Base-by-base conservation (phyloP, 306 rosid species). In the Gastrolobium bilobum region DNA sequence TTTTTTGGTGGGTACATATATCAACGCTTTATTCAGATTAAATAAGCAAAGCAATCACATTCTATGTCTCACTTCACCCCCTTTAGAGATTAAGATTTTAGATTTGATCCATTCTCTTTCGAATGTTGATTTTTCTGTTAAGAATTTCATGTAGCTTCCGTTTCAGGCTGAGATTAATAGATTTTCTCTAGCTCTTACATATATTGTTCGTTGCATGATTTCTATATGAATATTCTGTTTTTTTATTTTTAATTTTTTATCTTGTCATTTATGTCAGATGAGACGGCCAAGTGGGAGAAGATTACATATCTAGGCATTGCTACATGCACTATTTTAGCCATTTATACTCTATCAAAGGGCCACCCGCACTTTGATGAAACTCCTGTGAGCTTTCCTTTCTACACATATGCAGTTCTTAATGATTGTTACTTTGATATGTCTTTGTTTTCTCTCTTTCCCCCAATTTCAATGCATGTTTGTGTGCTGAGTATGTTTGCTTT, bases 261-360 rank as follows among this genome's bases (percentile, higher is more conserved):
- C 14, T 44, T 34, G 4, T 10, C 61, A 6, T 52, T 73, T 71
- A 30, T 46, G 52, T 44, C 83, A 96, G 99, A 81, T 59, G 99
- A 96, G 86, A 82, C 97, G 0, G 94, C 90, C 37, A 96, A 96
- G 85, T 96, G 99, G 99, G 99, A 96, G 89, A 93, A 93, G 85
- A 93, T 96, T 48, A 90, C 99, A 43, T 93, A 91, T 86, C 81
- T 82, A 34, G 99, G 97, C 81, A 93, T 93, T 77, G 89, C 15
- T 7, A 3, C 91, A 5, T 93, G 98, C 91, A 81, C 93, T 4
- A 7, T 5, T 58, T 88, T 96, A 14, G 81, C 98, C 1, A 0
- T 76, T 80, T 90, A 84, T 64, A 83, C 46, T 64, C 84, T 93
- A 80, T 91, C 97, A 56, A 89, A 87, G 93, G 98, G 97, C 3